These are phyloP conservation scores for Rhodosporidiobolus odoratus DNA, from an alignment of 768 basidiomycete species.

Conservation along the genomic window DNA sequence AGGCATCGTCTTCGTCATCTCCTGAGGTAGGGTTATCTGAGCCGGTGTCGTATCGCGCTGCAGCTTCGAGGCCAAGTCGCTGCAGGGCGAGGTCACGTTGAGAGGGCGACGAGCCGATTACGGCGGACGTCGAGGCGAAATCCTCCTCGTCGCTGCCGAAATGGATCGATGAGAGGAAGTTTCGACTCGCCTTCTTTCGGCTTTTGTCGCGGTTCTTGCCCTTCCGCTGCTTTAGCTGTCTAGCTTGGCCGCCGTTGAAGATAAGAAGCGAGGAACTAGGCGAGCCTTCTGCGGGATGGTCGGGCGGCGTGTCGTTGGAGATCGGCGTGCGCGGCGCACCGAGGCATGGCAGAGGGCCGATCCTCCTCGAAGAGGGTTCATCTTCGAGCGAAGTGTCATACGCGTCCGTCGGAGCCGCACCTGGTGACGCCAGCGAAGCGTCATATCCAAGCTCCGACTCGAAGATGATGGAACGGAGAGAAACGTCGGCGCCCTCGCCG, in stretches of 20 bases:
- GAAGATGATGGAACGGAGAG: too few relatives aligned
- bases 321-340: too few relatives aligned
- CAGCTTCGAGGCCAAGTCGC: conserved; percentile 12
- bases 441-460: too few relatives aligned
- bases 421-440: too few relatives aligned
- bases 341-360: too few relatives aligned
- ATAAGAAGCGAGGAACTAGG: neutral
- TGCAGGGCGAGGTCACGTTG: conserved; percentile 3
- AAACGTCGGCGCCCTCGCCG: too few relatives aligned
- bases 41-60: neutral
- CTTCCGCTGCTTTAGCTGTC: neutral
- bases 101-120: neutral
- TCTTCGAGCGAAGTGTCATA: too few relatives aligned
- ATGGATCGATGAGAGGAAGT: neutral
- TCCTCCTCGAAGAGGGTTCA: too few relatives aligned
- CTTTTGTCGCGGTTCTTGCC: neutral
- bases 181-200: neutral
- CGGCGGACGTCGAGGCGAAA: neutral
- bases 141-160: conserved; percentile 5
- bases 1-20: conserved; percentile 3
- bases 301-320: too few relatives aligned
- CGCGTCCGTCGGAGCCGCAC: too few relatives aligned
- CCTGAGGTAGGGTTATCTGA: neutral
- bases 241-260: neutral
- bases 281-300: neutral